Evolutionary conservation across 2,329 filamentous ascomycete species (phyloP).

Genomic region (Colletotrichum sp.): DNA sequence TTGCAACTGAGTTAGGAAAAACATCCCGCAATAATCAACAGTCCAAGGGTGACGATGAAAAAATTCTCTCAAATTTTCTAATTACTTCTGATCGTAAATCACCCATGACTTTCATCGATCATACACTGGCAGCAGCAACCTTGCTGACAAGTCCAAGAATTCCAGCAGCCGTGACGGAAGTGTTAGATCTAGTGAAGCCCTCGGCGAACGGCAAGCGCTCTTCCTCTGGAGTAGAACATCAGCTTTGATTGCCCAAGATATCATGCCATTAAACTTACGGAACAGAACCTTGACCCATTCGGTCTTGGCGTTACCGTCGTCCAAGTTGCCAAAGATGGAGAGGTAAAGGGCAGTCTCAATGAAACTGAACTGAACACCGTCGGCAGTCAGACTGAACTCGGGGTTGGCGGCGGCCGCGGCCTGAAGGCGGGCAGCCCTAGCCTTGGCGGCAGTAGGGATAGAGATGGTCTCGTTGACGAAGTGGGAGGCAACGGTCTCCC

Average conservation of each 20-base stretch:
- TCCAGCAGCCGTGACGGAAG: slow-evolving; percentile 8
- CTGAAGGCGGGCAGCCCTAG: slow-evolving; percentile 29
- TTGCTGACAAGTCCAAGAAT: slow-evolving; percentile 16
- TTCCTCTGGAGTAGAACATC: slow-evolving; percentile 1
- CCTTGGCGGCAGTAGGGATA: slow-evolving; percentile 32
- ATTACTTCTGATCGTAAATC: not conserved
- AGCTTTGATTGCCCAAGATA: not conserved
- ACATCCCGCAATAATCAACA: not conserved
- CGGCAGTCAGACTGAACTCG: slow-evolving; percentile 22
- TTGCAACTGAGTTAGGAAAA: not conserved
- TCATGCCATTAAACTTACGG: not conserved
- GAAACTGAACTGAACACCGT: slow-evolving; percentile 22
- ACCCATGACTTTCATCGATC: not conserved
- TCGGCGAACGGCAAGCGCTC: slow-evolving; percentile 19
- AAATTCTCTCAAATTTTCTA: not conserved
- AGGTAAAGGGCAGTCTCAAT: slow-evolving; percentile 27
- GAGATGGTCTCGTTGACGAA: slow-evolving; percentile 28
- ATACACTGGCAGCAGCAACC: slow-evolving; percentile 7
- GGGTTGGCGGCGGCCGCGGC: slow-evolving; percentile 29
- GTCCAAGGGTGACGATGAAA: not conserved
- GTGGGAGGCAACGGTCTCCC: slow-evolving; percentile 24
- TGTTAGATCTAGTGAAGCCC: slow-evolving; percentile 12
- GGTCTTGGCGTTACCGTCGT: slow-evolving; percentile 22
- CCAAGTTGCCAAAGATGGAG: slow-evolving; percentile 24
- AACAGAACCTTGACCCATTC: slow-evolving; percentile 25